These are phyloP conservation scores for Psilocybe tampanensis DNA, from an alignment of 768 basidiomycete species.

Conservation along the genomic window DNA sequence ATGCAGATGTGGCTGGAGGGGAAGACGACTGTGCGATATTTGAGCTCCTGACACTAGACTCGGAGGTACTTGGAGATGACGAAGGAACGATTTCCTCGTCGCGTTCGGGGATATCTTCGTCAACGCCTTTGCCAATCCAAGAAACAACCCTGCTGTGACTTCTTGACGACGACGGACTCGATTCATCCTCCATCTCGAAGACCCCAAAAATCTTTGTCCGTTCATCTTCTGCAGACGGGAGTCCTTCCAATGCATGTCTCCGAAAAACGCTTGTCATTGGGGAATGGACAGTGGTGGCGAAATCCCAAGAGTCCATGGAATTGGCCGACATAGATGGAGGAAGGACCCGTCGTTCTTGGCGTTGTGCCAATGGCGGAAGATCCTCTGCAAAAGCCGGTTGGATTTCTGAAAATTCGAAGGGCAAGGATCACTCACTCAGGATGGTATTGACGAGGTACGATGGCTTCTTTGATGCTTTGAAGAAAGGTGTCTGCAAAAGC, in stretches of 20 bases:
- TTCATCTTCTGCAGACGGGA: slow-evolving; percentile 27
- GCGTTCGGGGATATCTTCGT: slow-evolving; percentile 12
- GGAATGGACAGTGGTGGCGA: slow-evolving; percentile 51
- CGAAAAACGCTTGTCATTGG: slow-evolving; percentile 32
- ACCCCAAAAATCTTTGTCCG: slow-evolving; percentile 23
- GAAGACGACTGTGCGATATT: slow-evolving; percentile 7
- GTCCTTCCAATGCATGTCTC: slow-evolving; percentile 23
- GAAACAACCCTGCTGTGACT: slow-evolving; percentile 18
- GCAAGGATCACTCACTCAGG: slow-evolving; percentile 45
- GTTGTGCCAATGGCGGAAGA: slow-evolving; percentile 70
- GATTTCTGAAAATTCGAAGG: background rate
- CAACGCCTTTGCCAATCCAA: slow-evolving; percentile 19
- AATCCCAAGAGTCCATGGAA: slow-evolving; percentile 85
- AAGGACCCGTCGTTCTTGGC: slow-evolving; percentile 68
- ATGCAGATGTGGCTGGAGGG: slow-evolving; percentile 16
- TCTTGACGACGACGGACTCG: background rate
- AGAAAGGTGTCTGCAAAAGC: slow-evolving; percentile 78
- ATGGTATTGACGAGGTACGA: slow-evolving; percentile 77
- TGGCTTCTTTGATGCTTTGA: slow-evolving; percentile 79
- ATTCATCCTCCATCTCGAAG: slow-evolving; percentile 39
- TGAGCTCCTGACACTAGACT: slow-evolving; percentile 19
- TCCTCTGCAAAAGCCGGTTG: slow-evolving; percentile 41
- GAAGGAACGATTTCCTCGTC: slow-evolving; percentile 18
- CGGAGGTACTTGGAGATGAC: slow-evolving; percentile 22
- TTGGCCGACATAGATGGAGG: slow-evolving; percentile 36